Base-by-base conservation (phyloP, 2,329 filamentous ascomycete genomes). In the Beauveria brongniartii region DNA sequence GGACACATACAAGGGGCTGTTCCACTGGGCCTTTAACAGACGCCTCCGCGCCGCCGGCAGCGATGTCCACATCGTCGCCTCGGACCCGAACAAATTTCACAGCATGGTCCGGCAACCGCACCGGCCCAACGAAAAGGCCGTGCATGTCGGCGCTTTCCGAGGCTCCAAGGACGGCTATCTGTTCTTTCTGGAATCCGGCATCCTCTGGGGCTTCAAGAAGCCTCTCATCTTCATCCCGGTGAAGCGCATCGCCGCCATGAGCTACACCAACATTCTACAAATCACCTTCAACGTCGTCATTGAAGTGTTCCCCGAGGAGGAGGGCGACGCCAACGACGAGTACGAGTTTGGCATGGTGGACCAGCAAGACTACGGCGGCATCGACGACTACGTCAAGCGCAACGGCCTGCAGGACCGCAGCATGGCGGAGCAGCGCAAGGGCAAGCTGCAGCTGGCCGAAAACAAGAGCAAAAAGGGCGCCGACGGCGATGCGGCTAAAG, bases 171-270 rank as follows among this genome's bases (percentile, higher is more conserved):
- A 89, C 62, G 86, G 86, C 0, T 88, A 81, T 65, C 74, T 89
- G 1, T 89, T 88, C 68, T 88, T 89, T 68, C 73, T 89, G 18
- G 80, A 84, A 37, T 84, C 78, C 28, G 86, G 86, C 16, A 88
- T 89, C 59, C 70, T 89, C 8, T 89, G 85, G 84, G 85, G 79
- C 0, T 89, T 86, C 76, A 88, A 88, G 72, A 89, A 89, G 71
- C 86, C 86, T 0, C 70, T 89, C 2, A 73, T 87, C 24, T 88
- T 88, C 66, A 75, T 89, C 5, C 83, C 85, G 5, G 77, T 87
- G 20, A 79, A 82, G 57, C 77, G 80, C 14, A 84, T 89, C 55
- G 76, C 77, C 0, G 83, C 84, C 2, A 77, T 88, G n/a, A 87
- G 83, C 67, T 89, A 87, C 69, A 87, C 85, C 5, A 87, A 77